Base-by-base conservation (phyloP, 208 protist genomes). In the Trypanosoma melophagium region DNA sequence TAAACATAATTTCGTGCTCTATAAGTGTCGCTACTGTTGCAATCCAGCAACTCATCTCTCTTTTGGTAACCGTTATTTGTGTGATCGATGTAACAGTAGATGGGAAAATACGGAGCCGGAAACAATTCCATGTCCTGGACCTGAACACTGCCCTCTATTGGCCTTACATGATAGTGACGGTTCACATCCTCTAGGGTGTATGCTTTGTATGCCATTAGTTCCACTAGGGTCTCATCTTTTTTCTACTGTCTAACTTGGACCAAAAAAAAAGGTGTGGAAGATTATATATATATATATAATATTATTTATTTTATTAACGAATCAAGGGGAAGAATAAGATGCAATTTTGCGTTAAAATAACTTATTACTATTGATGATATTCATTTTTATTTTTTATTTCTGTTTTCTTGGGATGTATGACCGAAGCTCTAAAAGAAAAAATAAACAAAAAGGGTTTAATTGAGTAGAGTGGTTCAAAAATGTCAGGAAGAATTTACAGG, bases 1-100 rank as follows among this genome's bases (percentile, higher is more conserved):
- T 60, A 52, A 66, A 12, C 72, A 81, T 16, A 17, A 81, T 7
- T 85, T 78, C 59, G 74, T 85, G 1, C 71, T 96, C 35, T 93
- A 91, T 77, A 96, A 96, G 62, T 96, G 90, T 64, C 71, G 67
- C 16, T 96, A 93, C 80, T 96, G 90, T 68, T 96, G 90, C 64
- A 96, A 93, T 67, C 87, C 86, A 2, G 90, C 90, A 9, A 93
- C 87, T 13, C 80, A 93, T 35, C 77, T 83, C 21, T 96, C 84
- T 10, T 93, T 96, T 62, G 90, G 80, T 12, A 93, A 79, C n/a
- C 83, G 87, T 7, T 92, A 91, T 62, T 55, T 87, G 61, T 96
- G 90, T 71, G 82, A 96, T 13, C 65, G 76, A 13, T 96, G 90
- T 66, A 70, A 86, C 16, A 60, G 61, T 21, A 78, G 72, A 40